Percentiles rank a stretch among this genome's conserved stretches.
These are phyloP conservation scores for Tetradesmus obliquus DNA, from an alignment of 139 green algal species.

Conservation along the genomic window DNA sequence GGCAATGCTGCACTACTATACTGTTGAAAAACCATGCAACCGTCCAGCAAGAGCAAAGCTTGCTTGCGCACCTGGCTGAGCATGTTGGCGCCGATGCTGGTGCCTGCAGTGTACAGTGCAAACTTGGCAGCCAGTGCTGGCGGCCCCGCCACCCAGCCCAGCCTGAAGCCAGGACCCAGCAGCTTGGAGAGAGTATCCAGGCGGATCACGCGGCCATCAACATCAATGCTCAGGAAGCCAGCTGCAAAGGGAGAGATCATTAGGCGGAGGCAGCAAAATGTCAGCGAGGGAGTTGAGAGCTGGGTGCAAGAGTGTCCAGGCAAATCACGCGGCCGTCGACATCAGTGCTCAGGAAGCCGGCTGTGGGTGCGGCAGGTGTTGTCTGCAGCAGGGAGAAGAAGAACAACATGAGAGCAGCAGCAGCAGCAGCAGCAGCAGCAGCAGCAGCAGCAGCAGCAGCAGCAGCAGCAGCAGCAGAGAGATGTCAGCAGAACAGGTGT, in stretches of 20 bases:
- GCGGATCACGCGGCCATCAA: slow-evolving; percentile 77
- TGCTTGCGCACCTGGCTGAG: slow-evolving; percentile 12
- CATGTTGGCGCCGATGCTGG: slow-evolving; percentile 55
- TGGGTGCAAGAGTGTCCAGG: too few species aligned
- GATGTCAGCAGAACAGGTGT: too few species aligned
- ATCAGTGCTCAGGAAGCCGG: too few species aligned
- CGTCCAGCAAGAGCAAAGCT: neutral
- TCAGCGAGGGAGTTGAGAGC: too few species aligned
- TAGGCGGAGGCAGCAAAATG: neutral
- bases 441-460: too few species aligned
- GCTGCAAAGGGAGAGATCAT: neutral
- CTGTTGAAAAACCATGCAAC: neutral
- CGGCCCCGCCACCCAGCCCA: slow-evolving; percentile 78
- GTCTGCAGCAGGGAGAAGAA: too few species aligned
- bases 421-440: too few species aligned
- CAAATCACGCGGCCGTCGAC: too few species aligned
- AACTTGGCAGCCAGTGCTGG: slow-evolving; percentile 62
- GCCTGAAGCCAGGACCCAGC: slow-evolving; percentile 71
- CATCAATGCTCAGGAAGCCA: slow-evolving; percentile 75
- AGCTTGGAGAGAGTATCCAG: slow-evolving; percentile 87
- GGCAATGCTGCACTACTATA: neutral
- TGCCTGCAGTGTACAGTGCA: slow-evolving; percentile 45
- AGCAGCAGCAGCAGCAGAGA: too few species aligned
- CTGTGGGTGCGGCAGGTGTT: neutral
- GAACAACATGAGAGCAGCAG: neutral